Percentiles rank a stretch among this genome's conserved stretches.
Conservation (phyloP, 1,139 yeast species). For the Meyerozyma smithsonii region DNA sequence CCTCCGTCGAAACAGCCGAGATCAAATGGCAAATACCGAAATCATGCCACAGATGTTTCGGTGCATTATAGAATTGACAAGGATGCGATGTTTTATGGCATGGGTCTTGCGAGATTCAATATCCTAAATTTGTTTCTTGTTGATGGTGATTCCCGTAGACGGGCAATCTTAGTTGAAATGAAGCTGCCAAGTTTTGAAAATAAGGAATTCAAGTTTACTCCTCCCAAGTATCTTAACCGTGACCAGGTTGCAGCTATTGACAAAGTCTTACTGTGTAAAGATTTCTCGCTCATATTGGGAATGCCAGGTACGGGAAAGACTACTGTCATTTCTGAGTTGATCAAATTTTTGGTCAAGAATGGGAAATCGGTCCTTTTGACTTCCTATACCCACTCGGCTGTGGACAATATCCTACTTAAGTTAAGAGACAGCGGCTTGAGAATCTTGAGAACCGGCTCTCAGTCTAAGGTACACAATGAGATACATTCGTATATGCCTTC, state of each 20-base stretch:
- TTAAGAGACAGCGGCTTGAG: slow-evolving; percentile 46
- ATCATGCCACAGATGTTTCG: slow-evolving; percentile 4
- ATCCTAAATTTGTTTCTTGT: slow-evolving; percentile 59
- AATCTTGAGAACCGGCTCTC: slow-evolving; percentile 56
- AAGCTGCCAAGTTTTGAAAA: slow-evolving; percentile 31
- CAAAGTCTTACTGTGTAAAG: slow-evolving; percentile 59
- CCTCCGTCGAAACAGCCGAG: slow-evolving; percentile 41
- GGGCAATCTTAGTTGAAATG: slow-evolving; percentile 61
- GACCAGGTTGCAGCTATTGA: slow-evolving; percentile 73
- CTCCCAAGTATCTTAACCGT: slow-evolving; percentile 38
- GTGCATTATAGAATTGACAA: slow-evolving; percentile 64
- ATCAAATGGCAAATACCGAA: slow-evolving; percentile 11
- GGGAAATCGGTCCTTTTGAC: slow-evolving; percentile 72
- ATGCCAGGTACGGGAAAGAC: slow-evolving; percentile 99
- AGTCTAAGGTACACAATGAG: slow-evolving; percentile 56
- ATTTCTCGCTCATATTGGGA: slow-evolving; percentile 79
- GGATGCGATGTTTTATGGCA: slow-evolving; percentile 72
- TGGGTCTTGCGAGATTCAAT: slow-evolving; percentile 74
- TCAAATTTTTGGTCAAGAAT: slow-evolving; percentile 51
- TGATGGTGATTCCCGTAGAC: slow-evolving; percentile 48
- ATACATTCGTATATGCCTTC: slow-evolving; percentile 52
- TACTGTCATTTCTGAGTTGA: slow-evolving; percentile 77
- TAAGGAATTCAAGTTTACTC: slow-evolving; percentile 18
- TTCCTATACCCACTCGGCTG: slow-evolving; percentile 93
- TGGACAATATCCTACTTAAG: slow-evolving; percentile 82